phyloP scores from a whole-genome alignment of 2,329 filamentous ascomycete species.

The Cladophialophora bantiana region DNA sequence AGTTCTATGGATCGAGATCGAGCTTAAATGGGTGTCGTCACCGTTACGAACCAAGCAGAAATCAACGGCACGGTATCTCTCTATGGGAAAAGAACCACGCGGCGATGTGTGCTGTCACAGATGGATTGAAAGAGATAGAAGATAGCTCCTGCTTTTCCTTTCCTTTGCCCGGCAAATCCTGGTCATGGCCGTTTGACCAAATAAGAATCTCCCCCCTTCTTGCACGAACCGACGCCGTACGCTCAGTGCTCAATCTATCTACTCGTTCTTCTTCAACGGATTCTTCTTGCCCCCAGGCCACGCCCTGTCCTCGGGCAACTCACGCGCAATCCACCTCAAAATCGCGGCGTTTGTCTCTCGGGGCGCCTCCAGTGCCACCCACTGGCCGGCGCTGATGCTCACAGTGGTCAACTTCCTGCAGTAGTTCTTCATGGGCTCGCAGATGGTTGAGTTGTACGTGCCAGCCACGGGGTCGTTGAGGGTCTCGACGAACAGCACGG shows the following conservation, averaged over 20 bases:
- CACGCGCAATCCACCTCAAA: slow-evolving; percentile 27
- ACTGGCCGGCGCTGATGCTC: slow-evolving; percentile 64
- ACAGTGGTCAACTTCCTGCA: slow-evolving; percentile 29
- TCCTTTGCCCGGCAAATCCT: background rate
- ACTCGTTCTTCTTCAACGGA: slow-evolving; percentile 22
- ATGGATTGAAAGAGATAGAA: background rate
- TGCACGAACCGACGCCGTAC: background rate
- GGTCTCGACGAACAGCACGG: slow-evolving; percentile 32
- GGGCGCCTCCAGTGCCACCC: slow-evolving; percentile 78
- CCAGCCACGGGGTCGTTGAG: slow-evolving; percentile 24
- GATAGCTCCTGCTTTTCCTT: background rate
- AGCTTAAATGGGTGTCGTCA: background rate
- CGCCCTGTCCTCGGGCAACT: slow-evolving; percentile 20
- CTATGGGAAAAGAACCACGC: background rate
- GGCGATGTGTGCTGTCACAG: background rate
- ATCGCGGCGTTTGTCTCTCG: slow-evolving; percentile 68
- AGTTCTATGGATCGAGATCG: slow-evolving; percentile 16
- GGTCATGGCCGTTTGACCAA: background rate
- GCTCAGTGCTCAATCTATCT: background rate
- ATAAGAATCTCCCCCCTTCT: background rate
- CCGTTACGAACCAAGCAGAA: background rate
- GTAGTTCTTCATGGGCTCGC: slow-evolving; percentile 29
- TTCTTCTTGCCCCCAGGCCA: slow-evolving; percentile 28
- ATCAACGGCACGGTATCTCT: background rate
- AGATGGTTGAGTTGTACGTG: slow-evolving; percentile 19